phyloP scores from a whole-genome alignment of 345 rosid genomes.

The Nephelium lappaceum region DNA sequence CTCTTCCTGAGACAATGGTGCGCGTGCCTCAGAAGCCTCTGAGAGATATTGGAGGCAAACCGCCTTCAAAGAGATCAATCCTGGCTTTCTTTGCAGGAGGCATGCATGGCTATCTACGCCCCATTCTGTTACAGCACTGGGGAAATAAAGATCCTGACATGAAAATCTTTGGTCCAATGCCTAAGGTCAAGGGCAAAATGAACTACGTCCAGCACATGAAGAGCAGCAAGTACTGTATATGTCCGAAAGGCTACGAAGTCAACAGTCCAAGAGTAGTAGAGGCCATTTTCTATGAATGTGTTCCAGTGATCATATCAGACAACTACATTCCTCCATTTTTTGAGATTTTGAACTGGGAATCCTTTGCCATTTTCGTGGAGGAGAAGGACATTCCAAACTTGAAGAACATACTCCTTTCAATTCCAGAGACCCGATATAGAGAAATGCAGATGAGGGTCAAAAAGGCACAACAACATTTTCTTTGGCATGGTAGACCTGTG shows the following conservation, averaged over 20 bases:
- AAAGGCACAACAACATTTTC: constrained; percentile 90
- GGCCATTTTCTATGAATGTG: constrained; percentile 83
- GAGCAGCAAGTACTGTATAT: constrained; percentile 95
- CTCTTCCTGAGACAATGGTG: constrained; percentile 85
- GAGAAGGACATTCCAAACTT: constrained; percentile 86
- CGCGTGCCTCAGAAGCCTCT: constrained; percentile 58
- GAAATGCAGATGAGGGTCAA: constrained; percentile 79
- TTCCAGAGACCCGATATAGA: constrained; percentile 53
- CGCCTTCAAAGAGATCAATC: constrained; percentile 64
- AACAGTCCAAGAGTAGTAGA: constrained; percentile 95
- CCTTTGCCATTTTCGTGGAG: constrained; percentile 75
- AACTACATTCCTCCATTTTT: constrained; percentile 90
- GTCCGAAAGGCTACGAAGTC: constrained; percentile 92
- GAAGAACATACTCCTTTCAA: constrained; percentile 74
- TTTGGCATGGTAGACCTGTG: constrained; percentile 81
- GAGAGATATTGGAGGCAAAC: constrained; percentile 70
- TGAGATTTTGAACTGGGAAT: constrained; percentile 85
- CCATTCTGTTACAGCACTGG: constrained; percentile 75
- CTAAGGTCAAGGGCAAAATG: constrained; percentile 60
- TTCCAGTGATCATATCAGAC: constrained; percentile 93
- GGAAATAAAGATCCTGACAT: constrained; percentile 85
- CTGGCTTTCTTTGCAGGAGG: constrained; percentile 91
- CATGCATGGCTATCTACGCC: constrained; percentile 91
- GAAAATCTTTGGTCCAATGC: constrained; percentile 70
- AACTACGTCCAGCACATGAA: constrained; percentile 75